Evolutionary conservation across 2,329 filamentous ascomycete genomes (phyloP), one percentile per base, ranked within the genome.

Genomic region (Talaromyces sp.): DNA sequence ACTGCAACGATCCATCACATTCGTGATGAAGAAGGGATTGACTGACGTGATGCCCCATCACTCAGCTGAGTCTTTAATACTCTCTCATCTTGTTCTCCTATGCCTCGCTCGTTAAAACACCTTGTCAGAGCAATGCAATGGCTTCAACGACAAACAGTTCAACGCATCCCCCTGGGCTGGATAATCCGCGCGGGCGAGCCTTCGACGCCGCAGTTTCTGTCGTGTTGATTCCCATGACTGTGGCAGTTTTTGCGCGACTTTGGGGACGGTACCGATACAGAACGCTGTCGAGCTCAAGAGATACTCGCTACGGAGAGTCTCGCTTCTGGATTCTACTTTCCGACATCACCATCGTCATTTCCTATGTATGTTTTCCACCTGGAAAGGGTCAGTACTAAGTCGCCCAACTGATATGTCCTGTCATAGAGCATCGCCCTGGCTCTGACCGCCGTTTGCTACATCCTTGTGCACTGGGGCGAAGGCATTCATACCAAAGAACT

Each of bases 251-350:
- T 35, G 57, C 57, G 2, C 57, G 57, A 5, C 57, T 59, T n/a
- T 59, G 57, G 42, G 57, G 57, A 23, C n/a, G 57, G 23, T 59
- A 59, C 37, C 57, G 57, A 37, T 59, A 59, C 14, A 48, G 42
- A 31, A 21, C 39, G n/a, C 39, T 58, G 9, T 59, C 57, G 11
- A 59, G 57, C 42, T 48, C 57, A 31, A 31, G 12, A 25, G 57
- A 59, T 31, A 11, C 57, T 37, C 42, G 14, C n/a, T 59, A 48
- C 25, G 42, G 57, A 18, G 57, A 59, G 57, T 48, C 42, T 8
- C 42, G 37, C 18, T 59, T 48, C 42, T 59, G 57, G 57, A 59
- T 59, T 46, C n/a, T 59, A 14, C 28, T 59, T 2, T 59, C 57
- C 9, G 57, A 59, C 44, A 59, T 59, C 8, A 28, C 57, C 40